Conservation (phyloP, 2,329 filamentous ascomycete genomes). For the Colletotrichum sojae region DNA sequence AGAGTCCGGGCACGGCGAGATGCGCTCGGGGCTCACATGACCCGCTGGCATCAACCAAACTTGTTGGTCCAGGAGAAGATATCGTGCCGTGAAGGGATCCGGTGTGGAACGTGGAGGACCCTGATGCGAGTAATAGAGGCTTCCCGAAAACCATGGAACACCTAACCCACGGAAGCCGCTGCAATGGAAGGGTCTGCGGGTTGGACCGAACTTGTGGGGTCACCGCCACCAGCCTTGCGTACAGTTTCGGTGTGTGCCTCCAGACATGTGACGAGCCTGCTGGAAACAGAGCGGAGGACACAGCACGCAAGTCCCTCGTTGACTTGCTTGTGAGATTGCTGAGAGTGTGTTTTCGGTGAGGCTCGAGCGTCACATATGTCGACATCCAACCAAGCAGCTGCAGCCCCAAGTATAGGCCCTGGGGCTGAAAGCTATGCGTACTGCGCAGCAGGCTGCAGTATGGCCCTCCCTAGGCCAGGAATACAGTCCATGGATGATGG, state of each 20-base stretch:
- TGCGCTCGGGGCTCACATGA: slow-evolving; percentile 1
- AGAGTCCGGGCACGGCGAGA: neutral
- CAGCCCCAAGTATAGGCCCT: neutral
- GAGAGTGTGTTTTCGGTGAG: slow-evolving; percentile 1
- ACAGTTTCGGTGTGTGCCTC: slow-evolving; percentile 10
- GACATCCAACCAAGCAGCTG: neutral
- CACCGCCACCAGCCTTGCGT: neutral
- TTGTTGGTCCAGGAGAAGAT: neutral
- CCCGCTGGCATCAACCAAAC: neutral
- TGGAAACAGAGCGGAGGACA: slow-evolving; percentile 2
- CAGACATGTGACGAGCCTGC: slow-evolving; percentile 9
- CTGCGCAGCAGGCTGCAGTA: neutral
- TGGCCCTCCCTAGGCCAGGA: slow-evolving; percentile 12
- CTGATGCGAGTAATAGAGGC: neutral
- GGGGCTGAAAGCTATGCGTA: no score
- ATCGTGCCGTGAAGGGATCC: no score
- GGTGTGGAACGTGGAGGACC: no score
- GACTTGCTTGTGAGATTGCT: neutral
- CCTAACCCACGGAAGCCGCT: neutral
- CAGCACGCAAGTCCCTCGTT: neutral
- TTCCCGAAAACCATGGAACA: neutral
- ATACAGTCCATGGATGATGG: slow-evolving; percentile 5
- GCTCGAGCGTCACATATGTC: no score
- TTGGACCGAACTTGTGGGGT: slow-evolving; percentile 5
- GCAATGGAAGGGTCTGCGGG: neutral